Conservation (phyloP, 352 stramenopile genomes). For the Aphanomyces cochlioides region DNA sequence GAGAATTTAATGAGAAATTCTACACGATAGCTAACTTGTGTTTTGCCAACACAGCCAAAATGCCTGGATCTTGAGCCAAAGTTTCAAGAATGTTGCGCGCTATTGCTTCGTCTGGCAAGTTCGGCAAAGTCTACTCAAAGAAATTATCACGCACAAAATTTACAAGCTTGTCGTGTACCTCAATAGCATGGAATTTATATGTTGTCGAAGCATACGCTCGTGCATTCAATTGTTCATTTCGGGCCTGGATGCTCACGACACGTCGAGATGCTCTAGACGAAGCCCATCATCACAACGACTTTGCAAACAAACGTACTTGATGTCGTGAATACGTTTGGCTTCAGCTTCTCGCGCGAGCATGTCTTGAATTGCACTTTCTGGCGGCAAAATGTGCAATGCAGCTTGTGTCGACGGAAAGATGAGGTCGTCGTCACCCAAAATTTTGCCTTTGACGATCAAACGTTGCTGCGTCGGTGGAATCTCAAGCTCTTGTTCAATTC, state of each 20-base stretch:
- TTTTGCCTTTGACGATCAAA: constrained; percentile 20
- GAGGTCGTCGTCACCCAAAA: constrained; percentile 4
- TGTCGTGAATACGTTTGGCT: constrained; percentile 25
- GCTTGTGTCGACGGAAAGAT: background rate
- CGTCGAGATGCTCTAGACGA: constrained; percentile 45
- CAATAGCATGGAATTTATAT: constrained; percentile 71
- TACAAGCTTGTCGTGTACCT: constrained; percentile 33
- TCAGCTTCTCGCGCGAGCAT: constrained; percentile 14
- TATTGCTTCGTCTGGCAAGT: constrained; percentile 49
- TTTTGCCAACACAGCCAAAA: constrained; percentile 85
- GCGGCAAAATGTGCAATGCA: constrained; percentile 12
- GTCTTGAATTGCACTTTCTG: background rate
- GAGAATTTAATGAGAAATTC: background rate
- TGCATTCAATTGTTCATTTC: constrained; percentile 43
- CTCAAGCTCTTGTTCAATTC: background rate
- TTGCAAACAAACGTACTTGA: constrained; percentile 38
- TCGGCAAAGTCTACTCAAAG: constrained; percentile 40
- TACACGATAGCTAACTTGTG: constrained; percentile 55
- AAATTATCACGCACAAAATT: background rate
- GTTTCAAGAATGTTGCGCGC: constrained; percentile 77
- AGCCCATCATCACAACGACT: background rate
- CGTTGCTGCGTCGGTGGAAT: background rate
- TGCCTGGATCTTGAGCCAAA: constrained; percentile 82
- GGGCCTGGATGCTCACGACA: constrained; percentile 54
- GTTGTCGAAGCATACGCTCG: constrained; percentile 42